These are phyloP conservation scores for Solanum microdontum DNA, from an alignment of 257 asterid genomes.

Conservation along the genomic window DNA sequence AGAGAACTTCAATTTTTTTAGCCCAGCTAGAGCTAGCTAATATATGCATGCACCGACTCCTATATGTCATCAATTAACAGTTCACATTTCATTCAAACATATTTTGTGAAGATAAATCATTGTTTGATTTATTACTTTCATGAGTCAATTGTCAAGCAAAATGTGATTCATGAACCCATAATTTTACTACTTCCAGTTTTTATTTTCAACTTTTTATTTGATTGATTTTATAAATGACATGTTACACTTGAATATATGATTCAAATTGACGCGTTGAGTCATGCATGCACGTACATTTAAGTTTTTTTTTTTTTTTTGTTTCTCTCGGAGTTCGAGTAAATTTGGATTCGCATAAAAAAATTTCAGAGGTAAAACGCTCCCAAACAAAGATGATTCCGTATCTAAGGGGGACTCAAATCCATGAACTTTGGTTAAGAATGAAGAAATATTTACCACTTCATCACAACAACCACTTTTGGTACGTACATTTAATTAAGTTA, in stretches of 20 bases:
- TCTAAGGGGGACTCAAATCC: accelerated
- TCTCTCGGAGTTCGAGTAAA: accelerated
- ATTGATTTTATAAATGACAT: neutral
- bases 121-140: neutral
- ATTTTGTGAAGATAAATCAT: neutral
- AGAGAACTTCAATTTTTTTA: neutral
- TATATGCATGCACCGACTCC: neutral
- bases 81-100: neutral
- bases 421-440: too few relatives aligned
- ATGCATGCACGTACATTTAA: neutral
- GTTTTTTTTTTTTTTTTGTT: too few relatives aligned
- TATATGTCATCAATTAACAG: neutral
- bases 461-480: too few relatives aligned
- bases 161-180: neutral
- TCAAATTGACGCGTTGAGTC: neutral
- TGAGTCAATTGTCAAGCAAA: neutral
- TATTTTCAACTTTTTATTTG: neutral
- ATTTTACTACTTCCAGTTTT: neutral
- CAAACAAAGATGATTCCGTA: accelerated
- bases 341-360: too few relatives aligned
- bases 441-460: accelerated
- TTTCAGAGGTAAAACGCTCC: accelerated
- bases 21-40: neutral
- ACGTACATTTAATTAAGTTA: neutral
- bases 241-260: neutral